Percentiles rank a stretch among this genome's conserved stretches.
Conservation (phyloP, 441 rosid genomes). For the Mallotus repandus region DNA sequence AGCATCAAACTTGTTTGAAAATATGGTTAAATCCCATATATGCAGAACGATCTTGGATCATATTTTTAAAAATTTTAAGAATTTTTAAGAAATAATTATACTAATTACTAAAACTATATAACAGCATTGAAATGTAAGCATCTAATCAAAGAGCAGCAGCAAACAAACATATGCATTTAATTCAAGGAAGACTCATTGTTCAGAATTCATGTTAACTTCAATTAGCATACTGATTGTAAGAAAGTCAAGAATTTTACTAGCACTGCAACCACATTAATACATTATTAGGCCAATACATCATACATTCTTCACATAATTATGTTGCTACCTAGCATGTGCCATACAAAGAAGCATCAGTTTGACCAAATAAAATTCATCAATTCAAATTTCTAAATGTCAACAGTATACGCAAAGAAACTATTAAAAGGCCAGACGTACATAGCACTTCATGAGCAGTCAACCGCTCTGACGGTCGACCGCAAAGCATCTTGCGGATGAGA, state of each 20-base stretch:
- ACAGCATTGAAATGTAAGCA: background rate
- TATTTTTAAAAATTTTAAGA: background rate
- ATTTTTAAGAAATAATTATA: background rate
- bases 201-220: background rate
- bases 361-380: conserved; percentile 13
- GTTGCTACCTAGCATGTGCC: background rate
- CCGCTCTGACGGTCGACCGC: conserved; percentile 70
- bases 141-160: conserved; percentile 1
- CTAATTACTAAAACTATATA: background rate
- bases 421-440: conserved; percentile 51
- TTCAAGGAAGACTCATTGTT: background rate
- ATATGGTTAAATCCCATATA: background rate
- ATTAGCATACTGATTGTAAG: background rate
- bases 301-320: conserved; percentile 4
- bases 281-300: background rate
- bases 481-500: conserved; percentile 82
- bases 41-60: conserved; percentile 2
- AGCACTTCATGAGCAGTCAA: conserved; percentile 92
- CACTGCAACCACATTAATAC: background rate
- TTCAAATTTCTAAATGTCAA: background rate
- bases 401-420: background rate
- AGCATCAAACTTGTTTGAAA: background rate
- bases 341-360: conserved; percentile 1
- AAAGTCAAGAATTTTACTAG: background rate
- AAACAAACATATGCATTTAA: background rate